Percentiles rank a stretch among this genome's conserved stretches.
Conservation (phyloP, 2,329 filamentous ascomycete species). For the Ophiostoma ulmi region DNA sequence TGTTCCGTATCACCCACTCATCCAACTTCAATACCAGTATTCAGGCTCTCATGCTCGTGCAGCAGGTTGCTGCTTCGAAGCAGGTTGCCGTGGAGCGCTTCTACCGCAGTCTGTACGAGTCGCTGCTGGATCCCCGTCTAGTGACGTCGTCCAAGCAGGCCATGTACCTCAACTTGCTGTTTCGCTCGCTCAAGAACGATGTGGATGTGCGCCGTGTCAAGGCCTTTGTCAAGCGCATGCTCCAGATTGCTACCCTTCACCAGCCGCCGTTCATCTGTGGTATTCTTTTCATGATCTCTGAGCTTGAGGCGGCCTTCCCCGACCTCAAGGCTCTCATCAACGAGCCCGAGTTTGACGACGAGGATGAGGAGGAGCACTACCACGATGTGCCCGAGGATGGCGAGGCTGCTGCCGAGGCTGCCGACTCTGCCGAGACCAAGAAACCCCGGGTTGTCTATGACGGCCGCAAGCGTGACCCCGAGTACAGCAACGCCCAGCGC, state of each 20-base stretch:
- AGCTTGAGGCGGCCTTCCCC: constrained; percentile 74
- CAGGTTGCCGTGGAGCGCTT: constrained; percentile 83
- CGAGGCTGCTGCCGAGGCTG: constrained; percentile 47
- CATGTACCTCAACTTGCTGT: constrained; percentile 87
- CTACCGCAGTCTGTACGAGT: constrained; percentile 94
- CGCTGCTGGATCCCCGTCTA: constrained; percentile 81
- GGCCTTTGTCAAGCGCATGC: constrained; percentile 88
- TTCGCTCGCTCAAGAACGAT: constrained; percentile 82
- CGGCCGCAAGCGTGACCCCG: constrained; percentile 83
- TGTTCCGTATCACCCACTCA: constrained; percentile 94
- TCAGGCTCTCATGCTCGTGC: constrained; percentile 89
- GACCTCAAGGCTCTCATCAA: constrained; percentile 72
- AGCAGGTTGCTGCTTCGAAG: constrained; percentile 78
- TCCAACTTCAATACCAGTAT: constrained; percentile 99
- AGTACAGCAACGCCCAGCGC: constrained; percentile 85
- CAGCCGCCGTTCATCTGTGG: constrained; percentile 91
- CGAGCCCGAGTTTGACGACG: constrained; percentile 72
- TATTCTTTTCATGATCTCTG: constrained; percentile 80
- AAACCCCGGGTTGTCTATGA: constrained; percentile 56
- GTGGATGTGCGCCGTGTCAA: constrained; percentile 88
- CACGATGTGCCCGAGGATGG: constrained; percentile 53
- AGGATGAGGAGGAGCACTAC: constrained; percentile 61
- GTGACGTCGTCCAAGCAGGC: constrained; percentile 90
- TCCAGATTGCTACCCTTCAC: constrained; percentile 82
- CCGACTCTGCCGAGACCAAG: constrained; percentile 34